Percentiles rank a stretch among this genome's conserved stretches.
Evolutionary conservation across 1,139 yeast species (phyloP).

Genomic region (Pichia cactophila): DNA sequence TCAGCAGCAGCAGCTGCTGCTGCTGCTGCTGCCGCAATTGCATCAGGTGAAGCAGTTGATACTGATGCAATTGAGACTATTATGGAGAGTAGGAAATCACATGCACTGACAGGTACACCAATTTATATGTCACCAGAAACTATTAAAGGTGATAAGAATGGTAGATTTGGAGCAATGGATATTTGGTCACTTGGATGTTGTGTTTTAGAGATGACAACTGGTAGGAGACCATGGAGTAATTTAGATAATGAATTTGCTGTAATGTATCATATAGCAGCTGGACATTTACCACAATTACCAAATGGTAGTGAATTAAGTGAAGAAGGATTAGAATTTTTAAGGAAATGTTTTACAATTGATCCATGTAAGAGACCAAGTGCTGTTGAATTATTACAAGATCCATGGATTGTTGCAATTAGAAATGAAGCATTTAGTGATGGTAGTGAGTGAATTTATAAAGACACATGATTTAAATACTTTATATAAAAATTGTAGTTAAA

Average conservation of each 20-base stretch:
- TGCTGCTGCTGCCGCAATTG: not conserved
- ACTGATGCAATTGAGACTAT: constrained; percentile 4
- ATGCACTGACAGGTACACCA: constrained; percentile 86
- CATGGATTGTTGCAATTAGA: constrained; percentile 78
- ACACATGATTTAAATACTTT: too few relatives aligned
- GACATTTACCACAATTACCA: constrained; percentile 85
- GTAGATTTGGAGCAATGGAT: constrained; percentile 69
- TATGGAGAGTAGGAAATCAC: constrained; percentile 11
- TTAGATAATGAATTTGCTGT: constrained; percentile 97
- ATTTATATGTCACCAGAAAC: constrained; percentile 98
- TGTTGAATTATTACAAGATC: constrained; percentile 75
- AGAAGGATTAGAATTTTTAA: constrained; percentile 63
- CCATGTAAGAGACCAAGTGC: constrained; percentile 79
- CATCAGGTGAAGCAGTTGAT: not conserved
- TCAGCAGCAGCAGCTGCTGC: not conserved
- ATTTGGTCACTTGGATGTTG: constrained; percentile 83
- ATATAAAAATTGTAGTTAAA: constrained; percentile 24
- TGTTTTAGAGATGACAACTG: constrained; percentile 76
- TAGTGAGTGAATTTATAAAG: not conserved
- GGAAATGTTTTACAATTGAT: constrained; percentile 75
- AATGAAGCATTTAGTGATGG: constrained; percentile 56
- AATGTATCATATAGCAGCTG: constrained; percentile 97
- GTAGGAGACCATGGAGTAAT: constrained; percentile 82
- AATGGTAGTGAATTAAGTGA: constrained; percentile 67
- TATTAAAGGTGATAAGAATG: constrained; percentile 67